Evolutionary conservation across 2,329 filamentous ascomycete genomes (phyloP).

Genomic region (Claviceps pusilla): DNA sequence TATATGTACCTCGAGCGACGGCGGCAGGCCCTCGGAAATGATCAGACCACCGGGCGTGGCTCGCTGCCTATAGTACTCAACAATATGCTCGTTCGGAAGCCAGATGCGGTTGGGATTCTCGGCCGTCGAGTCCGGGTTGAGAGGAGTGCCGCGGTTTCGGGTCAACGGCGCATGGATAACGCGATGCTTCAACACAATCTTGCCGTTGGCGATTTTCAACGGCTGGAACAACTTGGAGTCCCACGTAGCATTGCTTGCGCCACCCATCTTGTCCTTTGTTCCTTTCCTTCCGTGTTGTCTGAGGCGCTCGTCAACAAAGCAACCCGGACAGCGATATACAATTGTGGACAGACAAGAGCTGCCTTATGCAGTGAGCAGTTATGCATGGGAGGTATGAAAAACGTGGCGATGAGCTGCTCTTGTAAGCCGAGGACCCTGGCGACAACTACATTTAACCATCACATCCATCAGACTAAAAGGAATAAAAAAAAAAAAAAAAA

Average conservation of each 20-base stretch:
- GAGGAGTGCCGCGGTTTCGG: conserved; percentile 34
- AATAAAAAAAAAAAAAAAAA: too few species aligned
- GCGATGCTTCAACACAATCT: conserved; percentile 33
- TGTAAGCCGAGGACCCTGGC: neutral
- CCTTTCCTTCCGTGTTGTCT: neutral
- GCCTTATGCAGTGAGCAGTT: too few species aligned
- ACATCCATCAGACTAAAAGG: neutral
- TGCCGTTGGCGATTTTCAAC: conserved; percentile 24
- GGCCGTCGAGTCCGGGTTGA: conserved; percentile 23
- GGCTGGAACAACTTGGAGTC: conserved; percentile 18
- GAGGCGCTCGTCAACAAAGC: neutral
- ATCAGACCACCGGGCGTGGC: conserved; percentile 26
- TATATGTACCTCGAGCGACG: conserved; percentile 22
- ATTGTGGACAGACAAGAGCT: neutral
- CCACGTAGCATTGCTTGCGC: neutral
- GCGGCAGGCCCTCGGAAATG: conserved; percentile 32
- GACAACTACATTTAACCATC: neutral
- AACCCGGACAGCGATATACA: neutral
- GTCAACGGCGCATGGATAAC: conserved; percentile 38
- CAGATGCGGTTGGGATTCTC: conserved; percentile 34
- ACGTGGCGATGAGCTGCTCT: neutral
- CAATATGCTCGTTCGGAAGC: conserved; percentile 26
- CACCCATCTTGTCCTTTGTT: conserved; percentile 4
- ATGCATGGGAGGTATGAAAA: neutral
- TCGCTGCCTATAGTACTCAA: conserved; percentile 29